A percentile compares a stretch with the other conserved stretches of the same genome.
Evolutionary conservation across 1,139 yeast species (phyloP).

Genomic region (Protomyces macrosporus): DNA sequence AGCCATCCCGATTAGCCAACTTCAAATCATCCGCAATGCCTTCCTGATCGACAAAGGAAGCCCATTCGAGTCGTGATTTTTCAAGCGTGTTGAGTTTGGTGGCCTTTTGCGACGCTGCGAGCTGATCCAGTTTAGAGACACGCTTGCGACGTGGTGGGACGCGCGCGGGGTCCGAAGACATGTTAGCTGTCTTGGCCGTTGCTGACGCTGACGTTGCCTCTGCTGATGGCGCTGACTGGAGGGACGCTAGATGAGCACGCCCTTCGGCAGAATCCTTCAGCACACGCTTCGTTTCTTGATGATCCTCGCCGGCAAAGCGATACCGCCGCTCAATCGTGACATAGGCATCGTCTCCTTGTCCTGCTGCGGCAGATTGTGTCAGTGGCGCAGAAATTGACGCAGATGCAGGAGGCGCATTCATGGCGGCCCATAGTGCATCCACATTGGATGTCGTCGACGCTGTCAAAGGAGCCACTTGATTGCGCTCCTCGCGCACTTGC

Average conservation of each 20-base stretch:
- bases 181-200: not conserved
- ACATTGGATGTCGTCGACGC: constrained; percentile 41
- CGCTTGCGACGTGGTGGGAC: constrained; percentile 1
- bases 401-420: constrained; percentile 36
- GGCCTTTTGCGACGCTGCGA: constrained; percentile 58
- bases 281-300: constrained; percentile 72
- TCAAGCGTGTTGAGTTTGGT: constrained; percentile 84
- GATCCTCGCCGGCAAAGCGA: constrained; percentile 82
- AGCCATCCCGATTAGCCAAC: constrained; percentile 73
- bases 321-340: constrained; percentile 71
- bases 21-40: constrained; percentile 78
- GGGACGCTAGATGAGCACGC: constrained; percentile 51
- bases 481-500: constrained; percentile 33
- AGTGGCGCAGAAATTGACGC: constrained; percentile 30
- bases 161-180: not conserved
- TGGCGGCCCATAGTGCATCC: constrained; percentile 51
- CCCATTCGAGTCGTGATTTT: constrained; percentile 92
- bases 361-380: constrained; percentile 10
- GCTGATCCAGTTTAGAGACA: constrained; percentile 52
- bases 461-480: constrained; percentile 31
- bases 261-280: constrained; percentile 79
- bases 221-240: constrained; percentile 34
- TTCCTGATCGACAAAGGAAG: constrained; percentile 81
- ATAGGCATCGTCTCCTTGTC: constrained; percentile 41
- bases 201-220: constrained; percentile 20